A percentile compares a stretch with the other conserved stretches of the same genome.
These are phyloP conservation scores for Phytophthora pini DNA, from an alignment of 352 stramenopile genomes.

Conservation along the genomic window DNA sequence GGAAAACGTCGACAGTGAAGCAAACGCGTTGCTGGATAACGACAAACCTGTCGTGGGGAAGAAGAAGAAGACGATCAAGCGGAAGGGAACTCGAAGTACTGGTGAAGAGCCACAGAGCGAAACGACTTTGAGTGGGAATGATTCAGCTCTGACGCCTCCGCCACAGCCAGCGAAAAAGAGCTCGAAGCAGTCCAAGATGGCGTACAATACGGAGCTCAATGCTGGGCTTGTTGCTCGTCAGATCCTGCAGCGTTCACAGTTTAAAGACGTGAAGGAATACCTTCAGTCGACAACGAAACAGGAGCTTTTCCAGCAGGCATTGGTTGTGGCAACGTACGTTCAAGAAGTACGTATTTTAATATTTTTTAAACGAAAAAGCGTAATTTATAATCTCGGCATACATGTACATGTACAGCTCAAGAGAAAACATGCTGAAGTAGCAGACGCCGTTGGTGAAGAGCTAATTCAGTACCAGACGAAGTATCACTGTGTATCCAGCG, in stretches of 20 bases:
- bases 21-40: conserved; percentile 5
- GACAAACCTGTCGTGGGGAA: conserved; percentile 2
- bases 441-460: conserved; percentile 27
- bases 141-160: background rate
- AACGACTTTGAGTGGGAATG: background rate
- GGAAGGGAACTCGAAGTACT: conserved; percentile 3
- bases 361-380: too few species aligned
- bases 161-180: conserved; percentile 3
- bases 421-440: conserved; percentile 19
- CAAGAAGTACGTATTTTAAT: conserved; percentile 40
- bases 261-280: conserved; percentile 46
- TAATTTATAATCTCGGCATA: too few species aligned
- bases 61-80: conserved; percentile 24
- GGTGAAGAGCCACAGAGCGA: background rate
- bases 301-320: conserved; percentile 59
- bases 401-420: conserved; percentile 26
- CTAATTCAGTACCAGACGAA: conserved; percentile 34
- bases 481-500: conserved; percentile 21
- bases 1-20: conserved; percentile 9
- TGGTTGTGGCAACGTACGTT: conserved; percentile 48
- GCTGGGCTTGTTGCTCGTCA: conserved; percentile 53
- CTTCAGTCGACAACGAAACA: conserved; percentile 44
- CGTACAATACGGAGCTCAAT: conserved; percentile 25
- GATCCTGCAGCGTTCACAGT: conserved; percentile 55
- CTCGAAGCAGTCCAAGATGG: conserved; percentile 10